Evolutionary conservation across 2,329 filamentous ascomycete genomes (phyloP), one percentile per base, ranked within the genome.

Genomic region (Talaromyces sp.): DNA sequence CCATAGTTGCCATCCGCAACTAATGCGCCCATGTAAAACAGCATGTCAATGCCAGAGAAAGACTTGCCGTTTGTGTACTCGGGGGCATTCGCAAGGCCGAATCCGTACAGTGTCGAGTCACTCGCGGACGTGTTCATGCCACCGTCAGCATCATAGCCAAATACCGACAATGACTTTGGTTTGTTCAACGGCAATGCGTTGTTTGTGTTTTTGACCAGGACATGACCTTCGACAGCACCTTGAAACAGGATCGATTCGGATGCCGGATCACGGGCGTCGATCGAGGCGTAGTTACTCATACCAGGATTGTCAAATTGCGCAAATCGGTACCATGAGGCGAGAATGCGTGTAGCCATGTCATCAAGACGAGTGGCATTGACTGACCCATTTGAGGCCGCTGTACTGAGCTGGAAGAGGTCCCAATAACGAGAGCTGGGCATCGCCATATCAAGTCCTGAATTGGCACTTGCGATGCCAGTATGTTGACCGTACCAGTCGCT

Each of bases 401-500:
- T 73, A 0, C 80, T 76, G 0, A 90, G 79, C 47, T 77, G 74
- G 0, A 59, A 56, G 16, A 40, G 30, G 0, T 59, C 61, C 69
- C 69, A 72, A 2, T 59, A 58, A 0, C 56, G 18, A 1, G 42
- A 51, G 31, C 23, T 42, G 8, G 30, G 56, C 56, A 59, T 54
- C 14, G 34, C 55, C 90, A 95, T 92, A 73, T 96, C 92, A 28
- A 95, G 79, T 44, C 91, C 91, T 27, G 90, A 89, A 42, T 86
- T 79, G 2, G 90, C 88, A 40, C 83, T 85, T 30, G 85, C 79
- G 5, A 84, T 87, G 65, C 89, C 89, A 3, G 85, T 80, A 68
- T 93, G 89, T 68, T 92, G 89, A 4, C 89, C 91, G 66, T 84
- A 80, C 89, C 90, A 95, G 73, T 96, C 91, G n/a, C 83, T 86